These are phyloP conservation scores for Chlorokybus atmophyticus DNA, from an alignment of 139 green algal species.

Conservation along the genomic window DNA sequence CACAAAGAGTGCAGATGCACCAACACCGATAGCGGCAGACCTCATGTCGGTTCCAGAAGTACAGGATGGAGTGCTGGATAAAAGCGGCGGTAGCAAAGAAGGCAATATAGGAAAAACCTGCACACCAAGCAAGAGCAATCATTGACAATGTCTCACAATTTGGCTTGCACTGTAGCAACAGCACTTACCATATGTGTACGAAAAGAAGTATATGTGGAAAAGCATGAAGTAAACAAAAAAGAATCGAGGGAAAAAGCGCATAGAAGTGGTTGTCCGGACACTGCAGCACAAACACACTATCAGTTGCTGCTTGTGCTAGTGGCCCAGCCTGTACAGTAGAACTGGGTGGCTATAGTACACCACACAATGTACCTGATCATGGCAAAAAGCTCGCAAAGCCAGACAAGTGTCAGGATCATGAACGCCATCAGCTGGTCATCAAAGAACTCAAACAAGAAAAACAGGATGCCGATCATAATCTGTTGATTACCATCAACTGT, in stretches of 20 bases:
- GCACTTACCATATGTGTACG: slow-evolving; percentile 28
- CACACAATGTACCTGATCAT: slow-evolving; percentile 23
- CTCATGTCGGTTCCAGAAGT: slow-evolving; percentile 27
- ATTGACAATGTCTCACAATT: neutral
- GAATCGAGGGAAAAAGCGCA: slow-evolving; percentile 28
- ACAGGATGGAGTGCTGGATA: slow-evolving; percentile 24
- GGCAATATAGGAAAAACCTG: slow-evolving; percentile 26
- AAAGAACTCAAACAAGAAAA: slow-evolving; percentile 37
- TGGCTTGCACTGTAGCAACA: neutral
- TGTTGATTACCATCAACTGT: slow-evolving; percentile 5
- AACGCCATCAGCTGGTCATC: slow-evolving; percentile 31
- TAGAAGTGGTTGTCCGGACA: slow-evolving; percentile 13
- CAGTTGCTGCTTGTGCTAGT: neutral
- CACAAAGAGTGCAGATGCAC: too few relatives aligned
- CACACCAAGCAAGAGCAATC: neutral
- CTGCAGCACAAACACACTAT: too few relatives aligned
- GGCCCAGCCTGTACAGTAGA: neutral
- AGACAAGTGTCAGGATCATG: slow-evolving; percentile 30
- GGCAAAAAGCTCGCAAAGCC: slow-evolving; percentile 29
- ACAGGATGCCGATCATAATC: slow-evolving; percentile 37
- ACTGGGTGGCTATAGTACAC: neutral
- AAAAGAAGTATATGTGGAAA: slow-evolving; percentile 38
- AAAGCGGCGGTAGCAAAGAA: slow-evolving; percentile 27
- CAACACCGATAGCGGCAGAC: too few relatives aligned
- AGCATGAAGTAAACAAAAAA: slow-evolving; percentile 34